Evolutionary conservation across 2,329 filamentous ascomycete genomes (phyloP).

Genomic region (Penicillium paneum): DNA sequence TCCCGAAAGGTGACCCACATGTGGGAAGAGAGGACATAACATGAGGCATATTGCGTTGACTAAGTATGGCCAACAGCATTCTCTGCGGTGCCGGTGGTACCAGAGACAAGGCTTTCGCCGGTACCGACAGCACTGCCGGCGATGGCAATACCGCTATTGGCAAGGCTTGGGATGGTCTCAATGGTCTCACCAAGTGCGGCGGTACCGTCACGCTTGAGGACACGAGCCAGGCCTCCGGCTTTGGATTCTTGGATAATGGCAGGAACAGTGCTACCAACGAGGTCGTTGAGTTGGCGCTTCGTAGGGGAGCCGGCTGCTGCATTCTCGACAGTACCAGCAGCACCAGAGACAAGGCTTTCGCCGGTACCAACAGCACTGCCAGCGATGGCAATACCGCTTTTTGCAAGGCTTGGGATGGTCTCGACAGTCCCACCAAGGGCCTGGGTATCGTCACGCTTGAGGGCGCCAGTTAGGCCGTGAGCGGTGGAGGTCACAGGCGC

Average conservation of each 20-base stretch:
- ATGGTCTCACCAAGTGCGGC: not conserved
- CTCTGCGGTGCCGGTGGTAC: conserved; percentile 13
- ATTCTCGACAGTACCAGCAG: conserved; percentile 15
- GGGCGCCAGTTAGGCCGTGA: not conserved
- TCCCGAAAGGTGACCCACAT: not conserved
- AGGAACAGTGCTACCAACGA: not conserved
- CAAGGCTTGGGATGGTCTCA: not conserved
- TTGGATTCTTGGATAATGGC: not conserved
- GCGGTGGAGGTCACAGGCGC: not conserved
- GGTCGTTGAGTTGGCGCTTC: not conserved
- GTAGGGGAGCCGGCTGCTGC: not conserved
- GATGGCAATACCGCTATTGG: conserved; percentile 5
- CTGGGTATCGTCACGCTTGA: conserved; percentile 10
- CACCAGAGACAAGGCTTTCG: conserved; percentile 13
- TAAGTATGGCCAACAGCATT: conserved; percentile 2
- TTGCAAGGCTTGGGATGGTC: conserved; percentile 11
- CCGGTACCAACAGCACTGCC: conserved; percentile 17
- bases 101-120: conserved; percentile 9
- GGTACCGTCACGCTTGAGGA: not conserved
- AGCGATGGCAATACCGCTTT: conserved; percentile 13
- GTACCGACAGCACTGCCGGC: conserved; percentile 16
- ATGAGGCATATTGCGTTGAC: not conserved
- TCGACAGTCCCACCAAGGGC: not conserved
- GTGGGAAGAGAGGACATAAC: not conserved
- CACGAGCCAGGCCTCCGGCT: not conserved